Percentiles rank a stretch among this genome's conserved stretches.
Evolutionary conservation across 1,284 basidiomycete species (phyloP).

Genomic region (Heterobasidion parviporum): DNA sequence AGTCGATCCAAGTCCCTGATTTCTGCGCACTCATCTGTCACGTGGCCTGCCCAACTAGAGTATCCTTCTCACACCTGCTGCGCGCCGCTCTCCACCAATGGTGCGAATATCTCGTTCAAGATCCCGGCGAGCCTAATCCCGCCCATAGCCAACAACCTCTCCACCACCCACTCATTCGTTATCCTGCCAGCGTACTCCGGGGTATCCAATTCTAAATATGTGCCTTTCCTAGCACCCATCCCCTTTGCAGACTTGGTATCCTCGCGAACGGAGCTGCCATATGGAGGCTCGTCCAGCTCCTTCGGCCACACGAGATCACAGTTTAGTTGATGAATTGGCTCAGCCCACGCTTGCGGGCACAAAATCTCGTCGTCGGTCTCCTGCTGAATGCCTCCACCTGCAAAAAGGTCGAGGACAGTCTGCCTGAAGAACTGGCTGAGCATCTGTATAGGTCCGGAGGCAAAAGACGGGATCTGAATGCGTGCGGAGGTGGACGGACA

Average conservation of each 20-base stretch:
- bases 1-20: too few relatives aligned
- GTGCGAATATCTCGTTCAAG: conserved; percentile 68
- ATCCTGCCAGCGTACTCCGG: conserved; percentile 72
- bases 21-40: too few relatives aligned
- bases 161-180: conserved; percentile 60
- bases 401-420: conserved; percentile 8
- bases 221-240: conserved; percentile 6
- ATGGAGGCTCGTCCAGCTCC: conserved; percentile 45
- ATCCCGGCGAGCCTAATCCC: conserved; percentile 78
- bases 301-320: conserved; percentile 75
- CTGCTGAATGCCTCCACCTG: conserved; percentile 7
- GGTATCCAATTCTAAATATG: conserved; percentile 77
- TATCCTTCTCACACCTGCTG: not conserved
- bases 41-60: not conserved
- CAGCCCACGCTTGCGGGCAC: conserved; percentile 77
- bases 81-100: not conserved
- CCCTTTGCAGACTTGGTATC: conserved; percentile 2
- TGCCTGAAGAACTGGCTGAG: not conserved
- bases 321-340: conserved; percentile 65
- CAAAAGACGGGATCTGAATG: not conserved
- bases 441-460: not conserved
- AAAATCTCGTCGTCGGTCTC: conserved; percentile 53
- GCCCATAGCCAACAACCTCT: conserved; percentile 74
- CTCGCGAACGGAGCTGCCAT: conserved; percentile 14
- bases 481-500: conserved; percentile 29